Evolutionary conservation across 257 asterid genomes (phyloP).

Genomic region (Solanum paucissectum): DNA sequence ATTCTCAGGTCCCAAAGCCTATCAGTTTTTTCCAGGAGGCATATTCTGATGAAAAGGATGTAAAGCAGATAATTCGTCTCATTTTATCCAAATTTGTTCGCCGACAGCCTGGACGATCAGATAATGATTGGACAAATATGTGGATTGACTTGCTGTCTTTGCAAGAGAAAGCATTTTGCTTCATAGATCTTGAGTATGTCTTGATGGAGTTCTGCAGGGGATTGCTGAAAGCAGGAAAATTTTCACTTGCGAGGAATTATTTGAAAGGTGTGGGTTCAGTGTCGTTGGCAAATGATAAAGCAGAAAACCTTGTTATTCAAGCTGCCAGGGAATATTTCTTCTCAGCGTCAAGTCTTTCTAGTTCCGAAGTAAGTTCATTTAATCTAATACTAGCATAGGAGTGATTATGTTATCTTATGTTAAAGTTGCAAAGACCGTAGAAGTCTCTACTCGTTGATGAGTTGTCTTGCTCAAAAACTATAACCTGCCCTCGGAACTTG

Average conservation of each 20-base stretch:
- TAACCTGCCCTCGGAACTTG: not conserved
- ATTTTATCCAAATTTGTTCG: constrained; percentile 86
- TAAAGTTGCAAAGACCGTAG: not conserved
- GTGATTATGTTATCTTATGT: not conserved
- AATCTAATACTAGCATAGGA: not conserved
- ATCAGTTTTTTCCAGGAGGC: constrained; percentile 63
- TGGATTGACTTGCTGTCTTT: constrained; percentile 93
- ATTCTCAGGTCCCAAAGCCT: constrained; percentile 83
- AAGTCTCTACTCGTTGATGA: not conserved
- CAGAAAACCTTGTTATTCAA: constrained; percentile 91
- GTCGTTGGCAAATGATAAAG: constrained; percentile 78
- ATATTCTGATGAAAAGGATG: constrained; percentile 63
- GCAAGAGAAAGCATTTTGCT: constrained; percentile 89
- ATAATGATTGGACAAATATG: constrained; percentile 91
- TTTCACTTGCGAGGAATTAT: constrained; percentile 89
- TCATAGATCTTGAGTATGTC: constrained; percentile 81
- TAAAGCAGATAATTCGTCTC: constrained; percentile 86
- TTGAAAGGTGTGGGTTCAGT: constrained; percentile 79
- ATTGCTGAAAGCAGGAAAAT: constrained; percentile 89
- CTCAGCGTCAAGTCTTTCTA: constrained; percentile 92
- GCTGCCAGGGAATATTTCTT: constrained; percentile 97
- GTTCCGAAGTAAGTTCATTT: constrained; percentile 63
- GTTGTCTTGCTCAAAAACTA: not conserved
- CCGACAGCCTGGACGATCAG: constrained; percentile 72
- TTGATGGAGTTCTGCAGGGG: constrained; percentile 96